These are phyloP conservation scores for Rhodotorula taiwanensis DNA, from an alignment of 768 basidiomycete genomes.

Conservation along the genomic window DNA sequence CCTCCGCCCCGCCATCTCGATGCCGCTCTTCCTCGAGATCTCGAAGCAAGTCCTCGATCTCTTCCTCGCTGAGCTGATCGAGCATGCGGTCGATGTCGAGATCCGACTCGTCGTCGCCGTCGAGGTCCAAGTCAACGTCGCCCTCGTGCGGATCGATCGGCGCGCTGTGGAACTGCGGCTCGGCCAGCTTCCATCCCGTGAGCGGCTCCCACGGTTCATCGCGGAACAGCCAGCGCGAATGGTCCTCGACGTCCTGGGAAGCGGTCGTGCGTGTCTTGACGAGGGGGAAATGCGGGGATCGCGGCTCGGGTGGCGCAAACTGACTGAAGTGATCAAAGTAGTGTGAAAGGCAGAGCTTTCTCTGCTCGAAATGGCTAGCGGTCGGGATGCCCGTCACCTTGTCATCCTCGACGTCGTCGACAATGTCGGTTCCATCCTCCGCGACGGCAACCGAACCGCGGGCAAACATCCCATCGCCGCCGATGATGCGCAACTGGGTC, in stretches of 20 bases:
- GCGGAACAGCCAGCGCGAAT: constrained; percentile 21
- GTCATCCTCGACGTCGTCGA: background rate
- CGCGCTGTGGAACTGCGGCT: too few species aligned
- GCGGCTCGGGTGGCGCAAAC: background rate
- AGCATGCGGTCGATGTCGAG: constrained; percentile 16
- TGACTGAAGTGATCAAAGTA: constrained; percentile 20
- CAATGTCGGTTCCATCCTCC: background rate
- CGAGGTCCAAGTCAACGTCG: background rate
- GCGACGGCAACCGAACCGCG: constrained; percentile 8
- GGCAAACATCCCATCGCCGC: constrained; percentile 28
- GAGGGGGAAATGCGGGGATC: constrained; percentile 16
- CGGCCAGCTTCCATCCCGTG: background rate
- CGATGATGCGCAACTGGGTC: constrained; percentile 24
- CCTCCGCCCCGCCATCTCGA: background rate
- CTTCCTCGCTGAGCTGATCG: constrained; percentile 24
- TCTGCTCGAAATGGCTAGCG: constrained; percentile 17
- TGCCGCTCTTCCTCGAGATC: constrained; percentile 1
- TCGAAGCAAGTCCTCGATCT: constrained; percentile 23
- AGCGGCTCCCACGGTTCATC: constrained; percentile 29
- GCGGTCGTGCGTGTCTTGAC: constrained; percentile 5
- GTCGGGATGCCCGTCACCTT: constrained; percentile 1
- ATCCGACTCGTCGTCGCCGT: background rate
- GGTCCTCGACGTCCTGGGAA: constrained; percentile 31
- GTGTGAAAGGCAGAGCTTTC: constrained; percentile 23
- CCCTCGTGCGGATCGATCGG: background rate